phyloP scores from a whole-genome alignment of 2,329 filamentous ascomycete genomes.

The Monosporascus ibericus region DNA sequence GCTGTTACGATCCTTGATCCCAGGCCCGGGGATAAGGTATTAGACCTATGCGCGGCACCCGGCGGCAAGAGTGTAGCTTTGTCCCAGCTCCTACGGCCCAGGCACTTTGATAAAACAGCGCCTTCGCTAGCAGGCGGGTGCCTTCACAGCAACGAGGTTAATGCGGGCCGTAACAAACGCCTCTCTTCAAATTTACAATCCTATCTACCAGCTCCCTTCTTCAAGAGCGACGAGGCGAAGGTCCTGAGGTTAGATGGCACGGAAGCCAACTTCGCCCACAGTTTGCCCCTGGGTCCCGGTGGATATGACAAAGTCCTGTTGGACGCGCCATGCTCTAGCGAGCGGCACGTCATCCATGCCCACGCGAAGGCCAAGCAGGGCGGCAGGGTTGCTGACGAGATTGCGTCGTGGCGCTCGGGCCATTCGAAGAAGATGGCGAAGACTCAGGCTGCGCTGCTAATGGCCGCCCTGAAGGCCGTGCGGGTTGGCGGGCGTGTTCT shows the following conservation, averaged over 20 bases:
- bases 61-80: constrained; percentile 29
- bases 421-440: constrained; percentile 29
- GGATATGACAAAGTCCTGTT: constrained; percentile 34
- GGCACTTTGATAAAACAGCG: constrained; percentile 6
- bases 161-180: constrained; percentile 24
- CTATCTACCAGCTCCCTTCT: constrained; percentile 17
- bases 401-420: constrained; percentile 29
- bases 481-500: constrained; percentile 29
- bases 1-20: constrained; percentile 26
- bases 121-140: constrained; percentile 19
- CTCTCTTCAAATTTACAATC: constrained; percentile 20
- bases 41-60: constrained; percentile 34
- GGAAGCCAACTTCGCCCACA: constrained; percentile 17
- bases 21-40: constrained; percentile 28
- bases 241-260: constrained; percentile 21
- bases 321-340: constrained; percentile 34
- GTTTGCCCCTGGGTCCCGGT: constrained; percentile 21
- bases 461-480: constrained; percentile 29
- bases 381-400: constrained; percentile 28
- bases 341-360: constrained; percentile 32
- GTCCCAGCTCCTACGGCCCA: constrained; percentile 22
- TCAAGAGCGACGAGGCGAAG: constrained; percentile 14
- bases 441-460: constrained; percentile 26
- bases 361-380: constrained; percentile 22
- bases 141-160: constrained; percentile 32